These are phyloP conservation scores for Solanum hybrid DNA, from an alignment of 305 asterid species.

Conservation along the genomic window DNA sequence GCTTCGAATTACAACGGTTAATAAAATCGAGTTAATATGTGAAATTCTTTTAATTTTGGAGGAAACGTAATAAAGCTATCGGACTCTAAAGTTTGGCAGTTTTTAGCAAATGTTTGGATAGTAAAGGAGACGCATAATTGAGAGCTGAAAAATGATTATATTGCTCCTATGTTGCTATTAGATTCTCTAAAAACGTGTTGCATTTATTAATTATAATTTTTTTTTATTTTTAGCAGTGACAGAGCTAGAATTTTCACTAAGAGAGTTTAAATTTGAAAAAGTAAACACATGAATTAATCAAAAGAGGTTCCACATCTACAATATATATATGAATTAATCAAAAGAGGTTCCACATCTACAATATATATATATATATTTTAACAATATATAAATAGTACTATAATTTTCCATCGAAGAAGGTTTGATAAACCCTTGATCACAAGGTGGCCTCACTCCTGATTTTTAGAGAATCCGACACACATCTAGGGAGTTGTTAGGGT, in stretches of 20 bases:
- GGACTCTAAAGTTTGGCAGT: not conserved
- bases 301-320: no score
- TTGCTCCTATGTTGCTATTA: not conserved
- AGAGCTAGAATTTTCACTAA: not conserved
- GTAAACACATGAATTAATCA: no score
- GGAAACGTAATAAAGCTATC: not conserved
- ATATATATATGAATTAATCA: not conserved
- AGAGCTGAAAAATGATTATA: not conserved
- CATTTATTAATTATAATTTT: not conserved
- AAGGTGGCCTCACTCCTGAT: not conserved
- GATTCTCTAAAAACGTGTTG: not conserved
- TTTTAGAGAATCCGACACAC: not conserved
- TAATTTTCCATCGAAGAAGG: no score
- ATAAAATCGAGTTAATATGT: not conserved
- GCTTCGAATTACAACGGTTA: not conserved
- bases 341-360: no score
- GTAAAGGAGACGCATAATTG: not conserved
- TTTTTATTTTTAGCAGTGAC: not conserved
- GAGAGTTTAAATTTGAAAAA: no score
- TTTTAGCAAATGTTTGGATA: not conserved
- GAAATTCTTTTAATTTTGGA: not conserved
- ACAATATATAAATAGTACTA: no score
- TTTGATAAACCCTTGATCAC: not conserved
- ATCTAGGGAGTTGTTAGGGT: not conserved
- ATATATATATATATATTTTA: not conserved